Evolutionary conservation across 345 rosid species (phyloP).

Genomic region (Populus davidiana): DNA sequence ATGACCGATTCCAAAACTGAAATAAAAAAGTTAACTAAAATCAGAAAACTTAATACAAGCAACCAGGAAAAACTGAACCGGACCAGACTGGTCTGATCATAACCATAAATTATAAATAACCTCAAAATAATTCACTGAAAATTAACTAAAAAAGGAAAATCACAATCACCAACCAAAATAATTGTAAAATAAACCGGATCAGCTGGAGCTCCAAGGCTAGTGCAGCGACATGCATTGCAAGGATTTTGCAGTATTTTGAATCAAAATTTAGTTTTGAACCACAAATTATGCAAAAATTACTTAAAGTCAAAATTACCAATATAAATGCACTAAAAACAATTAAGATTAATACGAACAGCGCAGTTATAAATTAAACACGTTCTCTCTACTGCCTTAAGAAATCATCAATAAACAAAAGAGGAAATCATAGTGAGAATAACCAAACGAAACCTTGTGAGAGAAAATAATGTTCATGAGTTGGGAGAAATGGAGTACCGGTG

Average conservation of each 20-base stretch:
- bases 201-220: not conserved
- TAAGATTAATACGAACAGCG: not conserved
- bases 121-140: not conserved
- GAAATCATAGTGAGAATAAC: not conserved
- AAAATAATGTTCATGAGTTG: not conserved
- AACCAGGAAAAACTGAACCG: not conserved
- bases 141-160: not conserved
- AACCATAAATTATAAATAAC: not conserved
- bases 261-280: not conserved
- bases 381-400: not conserved
- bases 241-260: not conserved
- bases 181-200: not conserved
- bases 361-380: not conserved
- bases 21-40: not conserved
- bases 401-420: not conserved
- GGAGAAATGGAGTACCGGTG: slow-evolving; percentile 18
- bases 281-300: not conserved
- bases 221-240: not conserved
- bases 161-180: not conserved
- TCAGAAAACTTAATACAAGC: not conserved
- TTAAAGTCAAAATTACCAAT: not conserved
- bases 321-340: not conserved
- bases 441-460: not conserved
- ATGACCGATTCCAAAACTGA: not conserved
- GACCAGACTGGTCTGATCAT: not conserved